Conservation (phyloP, 1,139 yeast genomes). For the Maudiozyma humilis region DNA sequence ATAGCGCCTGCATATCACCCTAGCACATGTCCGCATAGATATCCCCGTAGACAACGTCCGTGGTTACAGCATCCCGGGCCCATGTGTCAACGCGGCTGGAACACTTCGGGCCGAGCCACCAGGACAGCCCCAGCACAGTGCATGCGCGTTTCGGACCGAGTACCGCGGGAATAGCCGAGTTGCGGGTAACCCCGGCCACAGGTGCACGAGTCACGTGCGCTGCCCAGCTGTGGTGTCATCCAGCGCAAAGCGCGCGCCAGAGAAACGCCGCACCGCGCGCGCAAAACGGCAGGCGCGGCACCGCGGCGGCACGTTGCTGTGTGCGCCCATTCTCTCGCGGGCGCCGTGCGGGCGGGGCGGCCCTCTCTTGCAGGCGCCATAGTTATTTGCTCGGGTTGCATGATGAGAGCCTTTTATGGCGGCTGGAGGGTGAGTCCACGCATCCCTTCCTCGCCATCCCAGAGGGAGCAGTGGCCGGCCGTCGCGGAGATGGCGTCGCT, state of each 20-base stretch:
- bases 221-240: constrained; percentile 2
- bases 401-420: background rate
- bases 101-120: background rate
- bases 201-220: constrained; percentile 1
- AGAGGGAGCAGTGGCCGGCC: too few relatives aligned
- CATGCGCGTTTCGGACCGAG: background rate
- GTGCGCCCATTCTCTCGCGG: background rate
- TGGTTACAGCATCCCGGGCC: too few relatives aligned
- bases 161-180: background rate
- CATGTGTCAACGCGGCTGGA: too few relatives aligned
- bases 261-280: background rate
- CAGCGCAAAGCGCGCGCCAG: too few relatives aligned
- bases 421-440: too few relatives aligned
- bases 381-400: background rate
- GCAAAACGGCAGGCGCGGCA: background rate
- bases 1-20: too few relatives aligned
- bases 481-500: background rate
- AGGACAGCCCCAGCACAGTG: background rate
- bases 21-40: background rate
- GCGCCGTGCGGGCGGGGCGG: constrained; percentile 16
- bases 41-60: too few relatives aligned
- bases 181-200: background rate
- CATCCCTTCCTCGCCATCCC: too few relatives aligned
- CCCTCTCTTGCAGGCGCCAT: background rate
- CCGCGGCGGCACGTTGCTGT: background rate